A percentile compares a stretch with the other conserved stretches of the same genome.
These are phyloP conservation scores for Alternaria conjuncta DNA, from an alignment of 2,329 filamentous ascomycete genomes.

Conservation along the genomic window DNA sequence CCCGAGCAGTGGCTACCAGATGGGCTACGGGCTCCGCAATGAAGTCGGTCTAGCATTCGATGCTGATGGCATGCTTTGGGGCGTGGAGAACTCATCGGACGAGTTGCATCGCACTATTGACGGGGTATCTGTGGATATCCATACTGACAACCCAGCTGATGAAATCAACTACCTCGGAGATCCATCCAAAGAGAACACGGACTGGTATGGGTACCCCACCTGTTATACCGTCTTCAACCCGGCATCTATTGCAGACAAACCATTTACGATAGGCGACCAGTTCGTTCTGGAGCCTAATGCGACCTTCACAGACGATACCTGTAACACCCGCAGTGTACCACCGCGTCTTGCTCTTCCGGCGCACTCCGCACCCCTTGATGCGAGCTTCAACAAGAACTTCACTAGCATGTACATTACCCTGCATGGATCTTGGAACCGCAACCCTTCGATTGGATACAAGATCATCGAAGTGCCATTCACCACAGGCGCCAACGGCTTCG, in stretches of 20 bases:
- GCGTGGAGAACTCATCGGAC: constrained; percentile 74
- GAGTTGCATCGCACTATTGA: constrained; percentile 62
- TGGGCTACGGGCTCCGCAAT: constrained; percentile 73
- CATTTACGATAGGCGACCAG: constrained; percentile 34
- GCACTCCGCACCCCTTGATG: constrained; percentile 39
- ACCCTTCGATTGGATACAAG: constrained; percentile 30
- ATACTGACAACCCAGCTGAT: constrained; percentile 72
- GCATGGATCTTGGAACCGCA: constrained; percentile 40
- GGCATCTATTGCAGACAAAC: constrained; percentile 26
- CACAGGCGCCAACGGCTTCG: constrained; percentile 16
- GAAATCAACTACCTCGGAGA: constrained; percentile 73
- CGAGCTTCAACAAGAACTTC: constrained; percentile 30
- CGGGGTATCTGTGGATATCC: constrained; percentile 61
- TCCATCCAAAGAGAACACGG: constrained; percentile 48
- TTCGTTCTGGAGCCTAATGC: constrained; percentile 40
- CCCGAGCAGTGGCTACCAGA: constrained; percentile 57
- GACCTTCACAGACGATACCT: constrained; percentile 36
- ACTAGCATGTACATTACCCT: constrained; percentile 36
- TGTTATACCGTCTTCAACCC: constrained; percentile 68
- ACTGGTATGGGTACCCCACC: constrained; percentile 72
- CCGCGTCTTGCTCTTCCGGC: constrained; percentile 29
- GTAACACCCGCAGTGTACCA: constrained; percentile 21
- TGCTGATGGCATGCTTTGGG: constrained; percentile 42
- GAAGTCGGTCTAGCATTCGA: constrained; percentile 66
- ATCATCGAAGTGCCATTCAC: constrained; percentile 32